Percentiles rank a stretch among this genome's conserved stretches.
phyloP scores from a whole-genome alignment of 2,329 filamentous ascomycete genomes.

The Neospermospora avenae region DNA sequence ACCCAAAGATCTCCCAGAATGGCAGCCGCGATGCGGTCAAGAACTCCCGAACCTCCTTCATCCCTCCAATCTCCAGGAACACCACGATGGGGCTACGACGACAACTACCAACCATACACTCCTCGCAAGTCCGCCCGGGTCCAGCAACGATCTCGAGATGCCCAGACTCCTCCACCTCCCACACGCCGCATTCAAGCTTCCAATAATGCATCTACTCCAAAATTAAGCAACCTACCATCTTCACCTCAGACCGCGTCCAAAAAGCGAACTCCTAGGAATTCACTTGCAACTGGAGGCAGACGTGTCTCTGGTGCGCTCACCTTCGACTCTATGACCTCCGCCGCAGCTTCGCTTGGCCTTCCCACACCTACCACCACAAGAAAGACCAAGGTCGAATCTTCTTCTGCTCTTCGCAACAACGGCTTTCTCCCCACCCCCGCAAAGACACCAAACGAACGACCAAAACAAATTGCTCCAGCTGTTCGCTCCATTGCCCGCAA shows the following conservation, averaged over 20 bases:
- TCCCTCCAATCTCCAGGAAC: constrained; percentile 64
- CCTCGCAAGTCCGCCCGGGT: constrained; percentile 67
- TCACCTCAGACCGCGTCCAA: constrained; percentile 31
- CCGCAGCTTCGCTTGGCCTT: constrained; percentile 36
- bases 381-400: constrained; percentile 24
- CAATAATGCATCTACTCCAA: constrained; percentile 21
- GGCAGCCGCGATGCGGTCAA: constrained; percentile 35
- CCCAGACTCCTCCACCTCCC: constrained; percentile 51
- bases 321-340: constrained; percentile 42
- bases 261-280: constrained; percentile 23
- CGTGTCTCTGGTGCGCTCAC: constrained; percentile 46
- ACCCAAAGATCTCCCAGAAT: constrained; percentile 24
- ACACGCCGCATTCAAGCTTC: constrained; percentile 23
- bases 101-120: constrained; percentile 70
- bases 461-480: constrained; percentile 46
- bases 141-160: constrained; percentile 47
- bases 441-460: constrained; percentile 66
- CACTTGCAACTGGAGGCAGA: constrained; percentile 43
- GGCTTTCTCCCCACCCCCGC: constrained; percentile 73
- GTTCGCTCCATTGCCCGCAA: constrained; percentile 56
- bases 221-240: constrained; percentile 17
- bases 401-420: constrained; percentile 24
- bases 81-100: constrained; percentile 63
- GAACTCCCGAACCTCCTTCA: constrained; percentile 58
- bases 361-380: constrained; percentile 25